phyloP scores from a whole-genome alignment of 441 rosid species.

The Gossypium lobatum region DNA sequence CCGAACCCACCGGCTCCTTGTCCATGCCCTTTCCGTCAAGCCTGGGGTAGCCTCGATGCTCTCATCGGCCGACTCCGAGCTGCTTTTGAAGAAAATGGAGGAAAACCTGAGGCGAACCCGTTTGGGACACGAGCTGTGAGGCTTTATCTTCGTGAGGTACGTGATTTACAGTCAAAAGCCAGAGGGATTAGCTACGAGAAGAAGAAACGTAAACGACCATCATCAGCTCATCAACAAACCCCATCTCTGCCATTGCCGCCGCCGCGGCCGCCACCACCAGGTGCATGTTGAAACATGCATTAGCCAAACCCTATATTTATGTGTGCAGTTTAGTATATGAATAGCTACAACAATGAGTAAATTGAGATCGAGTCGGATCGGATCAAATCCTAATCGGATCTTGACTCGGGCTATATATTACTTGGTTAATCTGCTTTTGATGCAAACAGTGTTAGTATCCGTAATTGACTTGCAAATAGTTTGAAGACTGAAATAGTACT shows the following conservation, averaged over 20 bases:
- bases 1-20: slow-evolving; percentile 60
- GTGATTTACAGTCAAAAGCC: not conserved
- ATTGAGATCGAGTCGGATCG: no score
- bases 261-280: slow-evolving; percentile 21
- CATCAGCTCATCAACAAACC: slow-evolving; percentile 21
- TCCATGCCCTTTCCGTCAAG: slow-evolving; percentile 56
- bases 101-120: slow-evolving; percentile 54
- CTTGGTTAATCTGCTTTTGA: slow-evolving; percentile 12
- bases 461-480: slow-evolving; percentile 3
- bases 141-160: slow-evolving; percentile 33
- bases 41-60: slow-evolving; percentile 62
- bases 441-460: slow-evolving; percentile 29
- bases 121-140: slow-evolving; percentile 58
- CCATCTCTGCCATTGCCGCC: slow-evolving; percentile 18
- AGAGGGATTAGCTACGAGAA: slow-evolving; percentile 65
- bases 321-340: no score
- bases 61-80: slow-evolving; percentile 34
- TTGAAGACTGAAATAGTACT: slow-evolving; percentile 7
- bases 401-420: no score
- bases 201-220: slow-evolving; percentile 53
- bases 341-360: no score
- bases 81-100: slow-evolving; percentile 43
- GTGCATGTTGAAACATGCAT: slow-evolving; percentile 21
- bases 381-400: no score
- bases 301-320: no score